Conservation (phyloP, 2,329 filamentous ascomycete genomes). For the Hirsutella thompsonii region DNA sequence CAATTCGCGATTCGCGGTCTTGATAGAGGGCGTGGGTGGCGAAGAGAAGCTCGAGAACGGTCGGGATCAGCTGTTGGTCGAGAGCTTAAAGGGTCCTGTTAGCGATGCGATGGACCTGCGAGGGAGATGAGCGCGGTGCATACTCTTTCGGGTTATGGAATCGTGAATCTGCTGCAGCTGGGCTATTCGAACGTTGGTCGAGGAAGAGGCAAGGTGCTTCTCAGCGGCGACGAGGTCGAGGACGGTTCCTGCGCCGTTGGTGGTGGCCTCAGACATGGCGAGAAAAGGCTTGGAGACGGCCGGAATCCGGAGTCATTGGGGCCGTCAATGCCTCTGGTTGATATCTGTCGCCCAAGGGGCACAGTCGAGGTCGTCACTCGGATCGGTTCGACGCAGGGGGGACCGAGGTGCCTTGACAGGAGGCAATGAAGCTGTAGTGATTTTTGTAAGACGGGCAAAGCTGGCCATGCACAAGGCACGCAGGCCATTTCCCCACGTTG, state of each 20-base stretch:
- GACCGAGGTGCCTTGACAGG: no score
- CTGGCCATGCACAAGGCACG: background rate
- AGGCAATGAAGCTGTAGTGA: no score
- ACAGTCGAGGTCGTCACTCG: background rate
- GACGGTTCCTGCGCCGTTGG: conserved; percentile 19
- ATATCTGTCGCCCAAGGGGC: background rate
- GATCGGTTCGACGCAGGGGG: background rate
- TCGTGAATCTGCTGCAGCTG: conserved; percentile 45
- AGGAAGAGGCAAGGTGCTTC: conserved; percentile 46
- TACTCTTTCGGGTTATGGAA: conserved; percentile 41
- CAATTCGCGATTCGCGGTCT: conserved; percentile 72
- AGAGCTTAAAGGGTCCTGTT: conserved; percentile 23
- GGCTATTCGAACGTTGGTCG: conserved; percentile 41
- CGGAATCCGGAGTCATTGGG: conserved; percentile 19
- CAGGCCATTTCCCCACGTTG: no score
- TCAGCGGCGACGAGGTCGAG: conserved; percentile 38
- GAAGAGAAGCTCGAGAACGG: conserved; percentile 63
- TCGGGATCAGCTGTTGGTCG: conserved; percentile 33
- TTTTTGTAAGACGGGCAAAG: no score
- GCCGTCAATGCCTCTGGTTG: conserved; percentile 9
- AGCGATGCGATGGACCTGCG: conserved; percentile 5
- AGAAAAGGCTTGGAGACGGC: conserved; percentile 8
- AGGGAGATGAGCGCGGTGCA: conserved; percentile 7
- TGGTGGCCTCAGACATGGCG: conserved; percentile 22
- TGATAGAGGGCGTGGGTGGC: conserved; percentile 77